phyloP scores from a whole-genome alignment of 495 filamentous ascomycete species.

The Neurospora sp. region DNA sequence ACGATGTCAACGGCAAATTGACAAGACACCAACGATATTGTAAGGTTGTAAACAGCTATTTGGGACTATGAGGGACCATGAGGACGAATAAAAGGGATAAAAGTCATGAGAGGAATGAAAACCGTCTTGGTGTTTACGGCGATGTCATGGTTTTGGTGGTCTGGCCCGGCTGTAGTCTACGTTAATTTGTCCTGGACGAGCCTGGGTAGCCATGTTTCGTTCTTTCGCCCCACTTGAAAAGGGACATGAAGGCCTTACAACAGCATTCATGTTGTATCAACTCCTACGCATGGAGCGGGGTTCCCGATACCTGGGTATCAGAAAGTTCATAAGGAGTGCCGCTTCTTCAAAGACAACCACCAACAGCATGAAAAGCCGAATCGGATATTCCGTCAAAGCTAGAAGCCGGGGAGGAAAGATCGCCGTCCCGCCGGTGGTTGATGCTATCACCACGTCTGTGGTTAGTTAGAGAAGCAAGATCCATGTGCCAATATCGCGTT shows the following conservation, averaged over 20 bases:
- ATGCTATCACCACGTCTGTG: not conserved
- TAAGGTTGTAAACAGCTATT: too few species aligned
- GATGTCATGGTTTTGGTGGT: too few species aligned
- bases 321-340: not conserved
- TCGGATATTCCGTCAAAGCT: not conserved
- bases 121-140: too few species aligned
- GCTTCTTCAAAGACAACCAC: not conserved
- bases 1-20: too few species aligned
- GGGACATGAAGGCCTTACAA: not conserved
- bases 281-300: not conserved
- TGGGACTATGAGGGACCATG: too few species aligned
- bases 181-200: too few species aligned
- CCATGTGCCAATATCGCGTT: not conserved
- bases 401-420: not conserved
- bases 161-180: too few species aligned
- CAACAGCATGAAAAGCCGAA: not conserved
- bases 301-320: not conserved
- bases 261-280: not conserved
- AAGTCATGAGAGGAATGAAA: too few species aligned
- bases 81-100: too few species aligned
- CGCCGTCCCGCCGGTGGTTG: not conserved
- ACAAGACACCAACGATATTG: too few species aligned
- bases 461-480: not conserved
- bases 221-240: conserved; percentile 3
- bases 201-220: conserved; percentile 6